Evolutionary conservation across 148 eudicot species (phyloP).

Genomic region (Rheum nobile): DNA sequence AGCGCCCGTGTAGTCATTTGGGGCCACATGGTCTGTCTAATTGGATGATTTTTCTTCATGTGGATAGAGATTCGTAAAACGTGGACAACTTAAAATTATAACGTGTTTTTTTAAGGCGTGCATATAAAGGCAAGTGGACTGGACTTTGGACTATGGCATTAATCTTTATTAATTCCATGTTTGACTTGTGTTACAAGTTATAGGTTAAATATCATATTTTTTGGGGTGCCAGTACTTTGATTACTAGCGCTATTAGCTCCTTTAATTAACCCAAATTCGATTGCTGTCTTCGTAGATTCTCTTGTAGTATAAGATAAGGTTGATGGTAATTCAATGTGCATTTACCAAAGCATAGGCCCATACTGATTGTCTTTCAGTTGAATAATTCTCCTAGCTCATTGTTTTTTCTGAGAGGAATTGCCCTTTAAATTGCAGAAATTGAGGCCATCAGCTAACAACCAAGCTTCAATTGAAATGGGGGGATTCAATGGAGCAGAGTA

Average conservation of each 20-base stretch:
- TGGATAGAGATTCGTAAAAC: neutral
- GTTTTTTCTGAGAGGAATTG: neutral
- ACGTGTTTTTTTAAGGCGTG: too few relatives aligned
- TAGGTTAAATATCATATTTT: too few relatives aligned
- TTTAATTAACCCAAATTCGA: too few relatives aligned
- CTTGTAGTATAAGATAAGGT: too few relatives aligned
- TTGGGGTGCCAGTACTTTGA: neutral
- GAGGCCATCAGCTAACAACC: conserved; percentile 8
- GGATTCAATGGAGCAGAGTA: conserved; percentile 17
- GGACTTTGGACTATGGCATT: too few relatives aligned
- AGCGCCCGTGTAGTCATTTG: neutral
- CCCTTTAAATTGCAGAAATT: conserved; percentile 12
- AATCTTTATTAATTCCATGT: too few relatives aligned
- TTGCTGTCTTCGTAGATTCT: neutral
- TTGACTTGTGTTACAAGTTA: too few relatives aligned
- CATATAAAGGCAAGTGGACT: too few relatives aligned
- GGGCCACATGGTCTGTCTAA: conserved; percentile 2
- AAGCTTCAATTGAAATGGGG: conserved; percentile 16
- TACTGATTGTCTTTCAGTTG: neutral
- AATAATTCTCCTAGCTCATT: neutral
- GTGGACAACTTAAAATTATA: neutral
- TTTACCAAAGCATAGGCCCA: too few relatives aligned
- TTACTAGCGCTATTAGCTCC: too few relatives aligned
- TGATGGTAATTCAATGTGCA: neutral
- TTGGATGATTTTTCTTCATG: neutral